Conservation (phyloP, 78 protist genomes). For the Dictyostelium citrinum region DNA sequence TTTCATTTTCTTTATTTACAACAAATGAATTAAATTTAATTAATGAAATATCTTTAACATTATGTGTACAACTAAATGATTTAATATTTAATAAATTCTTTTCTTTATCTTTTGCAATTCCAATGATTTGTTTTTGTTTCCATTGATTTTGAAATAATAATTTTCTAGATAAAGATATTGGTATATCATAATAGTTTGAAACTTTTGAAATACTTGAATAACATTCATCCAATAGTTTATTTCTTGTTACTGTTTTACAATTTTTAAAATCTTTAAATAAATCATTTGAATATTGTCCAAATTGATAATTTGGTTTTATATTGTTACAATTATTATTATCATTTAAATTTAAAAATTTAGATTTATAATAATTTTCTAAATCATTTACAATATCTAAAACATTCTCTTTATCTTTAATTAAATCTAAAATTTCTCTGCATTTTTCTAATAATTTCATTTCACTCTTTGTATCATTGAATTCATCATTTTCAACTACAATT, state of each 20-base stretch:
- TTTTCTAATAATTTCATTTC: neutral
- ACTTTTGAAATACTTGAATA: neutral
- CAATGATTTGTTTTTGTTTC: neutral
- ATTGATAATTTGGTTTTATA: neutral
- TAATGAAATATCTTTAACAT: neutral
- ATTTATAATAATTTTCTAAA: neutral
- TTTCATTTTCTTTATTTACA: no score
- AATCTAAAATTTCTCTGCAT: neutral
- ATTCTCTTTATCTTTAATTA: neutral
- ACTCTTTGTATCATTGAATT: neutral
- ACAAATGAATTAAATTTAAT: conserved; percentile 12
- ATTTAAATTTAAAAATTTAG: neutral
- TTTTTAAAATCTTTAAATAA: neutral
- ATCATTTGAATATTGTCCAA: neutral
- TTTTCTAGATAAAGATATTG: neutral
- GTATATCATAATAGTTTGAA: neutral
- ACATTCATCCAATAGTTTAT: neutral
- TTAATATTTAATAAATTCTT: neutral
- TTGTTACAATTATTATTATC: no score
- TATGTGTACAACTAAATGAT: neutral
- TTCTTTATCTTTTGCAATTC: neutral
- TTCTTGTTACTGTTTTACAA: neutral
- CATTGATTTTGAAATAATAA: neutral
- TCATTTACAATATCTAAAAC: neutral
- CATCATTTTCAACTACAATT: neutral